phyloP scores from a whole-genome alignment of 2,329 filamentous ascomycete genomes.

The Phoma sp. region DNA sequence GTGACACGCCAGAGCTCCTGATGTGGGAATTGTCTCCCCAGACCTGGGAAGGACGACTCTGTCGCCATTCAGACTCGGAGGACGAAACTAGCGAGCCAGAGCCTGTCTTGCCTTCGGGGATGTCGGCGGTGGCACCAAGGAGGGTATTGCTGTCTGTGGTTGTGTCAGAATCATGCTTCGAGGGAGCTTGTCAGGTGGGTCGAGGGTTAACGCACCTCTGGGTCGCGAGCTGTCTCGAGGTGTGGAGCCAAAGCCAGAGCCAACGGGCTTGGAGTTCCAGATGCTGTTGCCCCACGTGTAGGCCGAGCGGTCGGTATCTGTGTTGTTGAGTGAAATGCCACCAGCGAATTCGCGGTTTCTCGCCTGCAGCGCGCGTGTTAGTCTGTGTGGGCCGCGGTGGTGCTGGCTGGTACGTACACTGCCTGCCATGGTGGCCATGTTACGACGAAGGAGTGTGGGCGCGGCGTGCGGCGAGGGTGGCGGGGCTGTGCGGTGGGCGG shows the following conservation, averaged over 20 bases:
- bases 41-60: conserved; percentile 55
- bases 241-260: conserved; percentile 38
- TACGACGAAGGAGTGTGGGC: conserved; percentile 28
- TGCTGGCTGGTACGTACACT: conserved; percentile 34
- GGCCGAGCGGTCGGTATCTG: conserved; percentile 37
- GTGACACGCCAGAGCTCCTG: conserved; percentile 47
- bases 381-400: conserved; percentile 2
- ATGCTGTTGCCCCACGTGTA: conserved; percentile 48
- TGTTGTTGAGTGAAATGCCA: conserved; percentile 39
- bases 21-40: conserved; percentile 64
- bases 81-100: conserved; percentile 73
- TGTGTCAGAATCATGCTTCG: conserved; percentile 20
- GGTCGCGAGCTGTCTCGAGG: conserved; percentile 43
- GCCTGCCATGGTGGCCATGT: conserved; percentile 41
- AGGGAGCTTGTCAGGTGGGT: neutral
- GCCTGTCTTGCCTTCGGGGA: conserved; percentile 66
- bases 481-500: neutral
- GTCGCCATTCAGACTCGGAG: conserved; percentile 73
- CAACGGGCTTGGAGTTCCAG: conserved; percentile 42
- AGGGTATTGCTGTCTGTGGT: conserved; percentile 40
- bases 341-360: conserved; percentile 41
- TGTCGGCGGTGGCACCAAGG: conserved; percentile 34
- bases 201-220: conserved; percentile 35
- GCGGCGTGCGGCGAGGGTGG: conserved; percentile 27
- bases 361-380: conserved; percentile 23